Base-by-base conservation (phyloP, 495 filamentous ascomycete genomes). In the Penicillium steckii region DNA sequence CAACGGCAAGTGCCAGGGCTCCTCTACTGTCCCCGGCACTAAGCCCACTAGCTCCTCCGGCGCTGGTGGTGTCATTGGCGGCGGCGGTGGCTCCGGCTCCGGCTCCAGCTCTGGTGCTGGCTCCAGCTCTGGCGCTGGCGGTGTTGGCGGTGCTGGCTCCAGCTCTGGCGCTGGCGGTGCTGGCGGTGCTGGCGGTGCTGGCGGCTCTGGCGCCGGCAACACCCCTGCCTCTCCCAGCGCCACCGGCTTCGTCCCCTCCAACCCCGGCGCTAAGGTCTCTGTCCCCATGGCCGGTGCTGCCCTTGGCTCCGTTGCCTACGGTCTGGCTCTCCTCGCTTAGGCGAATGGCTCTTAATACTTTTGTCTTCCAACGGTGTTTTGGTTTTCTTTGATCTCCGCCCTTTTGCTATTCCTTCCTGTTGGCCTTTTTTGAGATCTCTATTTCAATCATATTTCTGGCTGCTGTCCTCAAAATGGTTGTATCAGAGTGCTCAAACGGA, bases 211-310 rank as follows among this genome's bases (percentile, higher is more conserved):
- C 53, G 53, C 52, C 25, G 40, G 49, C 47, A 49, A 56, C 44
- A 54, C 46, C 45, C 51, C 63, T 47, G 51, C 59, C 38, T 25
- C 32, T 15, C 66, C 66, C 48, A 61, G 58, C 55, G 25, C 61
- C 17, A 60, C 58, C 23, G 59, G 57, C 30, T 64, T 61, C 50
- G 30, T 21, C 17, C 53, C 62, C 46, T 53, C 67, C 52, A 70
- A 52, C 63, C 63, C 63, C 5, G 68, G 68, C n/a, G 48, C 60
- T 15, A 73, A 62, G 57, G 38, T 70, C 35, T 40, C 60, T 19
- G 44, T 66, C 29, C 64, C 68, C 21, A 56, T 56, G 57, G 57
- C 37, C 46, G 68, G 56, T 45, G 62, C 61, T 54, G 50, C 55
- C 18, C 35, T 70, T n/a, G 68, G 64, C 30, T 54, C 63, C 44